Percentiles rank a stretch among this genome's conserved stretches.
Conservation (phyloP, 352 stramenopile species). For the Thraustochytrium sp. region DNA sequence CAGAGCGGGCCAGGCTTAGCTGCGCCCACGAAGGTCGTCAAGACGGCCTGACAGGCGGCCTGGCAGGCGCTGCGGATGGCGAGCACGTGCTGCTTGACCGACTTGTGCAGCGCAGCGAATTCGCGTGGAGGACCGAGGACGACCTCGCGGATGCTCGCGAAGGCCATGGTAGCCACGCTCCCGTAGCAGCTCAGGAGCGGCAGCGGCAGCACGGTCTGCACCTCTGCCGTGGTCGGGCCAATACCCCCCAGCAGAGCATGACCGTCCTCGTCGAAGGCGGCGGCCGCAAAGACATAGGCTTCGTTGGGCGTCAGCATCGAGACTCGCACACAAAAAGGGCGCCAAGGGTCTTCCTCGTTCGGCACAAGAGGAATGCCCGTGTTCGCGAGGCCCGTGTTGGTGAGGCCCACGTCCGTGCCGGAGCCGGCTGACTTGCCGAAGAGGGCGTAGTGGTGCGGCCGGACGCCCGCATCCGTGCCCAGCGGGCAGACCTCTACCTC, state of each 20-base stretch:
- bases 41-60: not conserved
- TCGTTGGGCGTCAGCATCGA: not conserved
- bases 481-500: not conserved
- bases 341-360: not conserved
- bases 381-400: not conserved
- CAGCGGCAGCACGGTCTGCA: not conserved
- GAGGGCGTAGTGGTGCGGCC: not conserved
- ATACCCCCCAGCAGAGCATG: not conserved
- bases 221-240: not conserved
- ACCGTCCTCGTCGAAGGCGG: not conserved
- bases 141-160: not conserved
- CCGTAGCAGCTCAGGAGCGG: not conserved
- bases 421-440: slow-evolving; percentile 22
- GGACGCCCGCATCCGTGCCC: not conserved
- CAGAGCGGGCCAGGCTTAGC: not conserved
- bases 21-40: not conserved
- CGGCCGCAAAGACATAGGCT: slow-evolving; percentile 9
- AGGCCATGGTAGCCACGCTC: not conserved
- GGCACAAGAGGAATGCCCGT: not conserved
- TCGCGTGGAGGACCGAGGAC: not conserved
- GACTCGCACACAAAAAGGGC: not conserved
- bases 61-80: not conserved
- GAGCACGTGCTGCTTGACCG: not conserved
- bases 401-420: slow-evolving; percentile 23
- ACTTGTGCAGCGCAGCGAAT: not conserved